Conservation (phyloP, 1,284 basidiomycete genomes). For the Leccinum subrobustum region DNA sequence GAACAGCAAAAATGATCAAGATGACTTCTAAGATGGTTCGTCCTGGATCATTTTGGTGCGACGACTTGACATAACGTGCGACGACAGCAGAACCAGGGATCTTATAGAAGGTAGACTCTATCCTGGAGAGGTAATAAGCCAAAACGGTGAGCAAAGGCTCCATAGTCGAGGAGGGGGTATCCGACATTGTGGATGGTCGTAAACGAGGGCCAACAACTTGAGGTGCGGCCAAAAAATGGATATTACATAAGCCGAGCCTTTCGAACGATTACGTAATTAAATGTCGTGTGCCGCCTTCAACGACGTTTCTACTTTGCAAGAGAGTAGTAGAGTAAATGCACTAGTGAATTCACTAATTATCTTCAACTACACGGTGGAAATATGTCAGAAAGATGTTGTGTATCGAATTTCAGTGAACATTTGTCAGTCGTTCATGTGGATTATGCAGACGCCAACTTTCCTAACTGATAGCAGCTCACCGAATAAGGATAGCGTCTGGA, state of each 20-base stretch:
- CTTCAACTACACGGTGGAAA: neutral
- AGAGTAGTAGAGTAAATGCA: no score
- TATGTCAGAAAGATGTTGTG: neutral
- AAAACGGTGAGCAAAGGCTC: conserved; percentile 64
- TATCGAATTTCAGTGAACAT: neutral
- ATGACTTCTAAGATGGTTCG: conserved; percentile 90
- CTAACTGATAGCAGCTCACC: no score
- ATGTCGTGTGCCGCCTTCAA: neutral
- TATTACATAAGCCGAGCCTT: conserved; percentile 14
- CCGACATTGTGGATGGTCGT: conserved; percentile 24
- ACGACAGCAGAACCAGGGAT: conserved; percentile 90
- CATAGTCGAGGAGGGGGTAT: conserved; percentile 36
- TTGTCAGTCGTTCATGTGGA: neutral
- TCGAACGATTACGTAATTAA: neutral
- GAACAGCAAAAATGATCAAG: conserved; percentile 84
- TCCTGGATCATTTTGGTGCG: conserved; percentile 90
- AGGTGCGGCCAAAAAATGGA: conserved; percentile 3
- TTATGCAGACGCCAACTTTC: neutral
- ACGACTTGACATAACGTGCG: conserved; percentile 87
- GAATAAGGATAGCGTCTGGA: no score
- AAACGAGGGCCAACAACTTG: conserved; percentile 1
- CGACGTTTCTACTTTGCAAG: no score
- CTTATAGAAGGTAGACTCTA: conserved; percentile 65
- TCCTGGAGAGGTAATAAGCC: conserved; percentile 49
- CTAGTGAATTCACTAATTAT: neutral